A percentile compares a stretch with the other conserved stretches of the same genome.
Evolutionary conservation across 305 asterid species (phyloP).

Genomic region (Plantago coronopus): DNA sequence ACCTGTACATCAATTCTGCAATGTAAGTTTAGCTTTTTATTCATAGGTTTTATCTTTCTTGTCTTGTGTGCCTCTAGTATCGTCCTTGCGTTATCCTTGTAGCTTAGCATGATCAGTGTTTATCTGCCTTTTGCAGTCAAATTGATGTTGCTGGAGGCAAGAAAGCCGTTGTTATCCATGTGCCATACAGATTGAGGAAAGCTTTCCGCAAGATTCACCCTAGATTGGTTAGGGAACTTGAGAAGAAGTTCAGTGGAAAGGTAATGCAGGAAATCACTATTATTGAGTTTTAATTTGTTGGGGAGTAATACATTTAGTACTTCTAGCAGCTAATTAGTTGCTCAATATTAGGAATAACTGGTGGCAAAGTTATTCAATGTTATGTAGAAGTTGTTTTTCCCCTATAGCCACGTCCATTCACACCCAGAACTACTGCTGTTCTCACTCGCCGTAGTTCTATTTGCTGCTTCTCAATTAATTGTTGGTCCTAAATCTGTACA

Average conservation of each 20-base stretch:
- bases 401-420: too few relatives aligned
- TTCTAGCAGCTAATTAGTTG: too few relatives aligned
- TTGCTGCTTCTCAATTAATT: background rate
- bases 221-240: constrained; percentile 72
- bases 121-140: constrained; percentile 37
- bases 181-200: constrained; percentile 69
- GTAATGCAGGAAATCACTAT: constrained; percentile 26
- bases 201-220: constrained; percentile 76
- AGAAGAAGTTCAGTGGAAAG: constrained; percentile 88
- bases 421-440: background rate
- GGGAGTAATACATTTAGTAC: background rate
- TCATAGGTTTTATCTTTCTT: too few relatives aligned
- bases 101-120: background rate
- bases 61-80: background rate
- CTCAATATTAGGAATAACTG: too few relatives aligned
- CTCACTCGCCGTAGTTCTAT: background rate
- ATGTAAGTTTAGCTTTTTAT: constrained; percentile 50
- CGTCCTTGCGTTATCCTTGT: background rate
- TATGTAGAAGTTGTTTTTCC: too few relatives aligned
- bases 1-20: constrained; percentile 77
- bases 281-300: too few relatives aligned
- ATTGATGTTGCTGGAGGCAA: constrained; percentile 66
- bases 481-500: background rate
- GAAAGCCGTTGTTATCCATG: constrained; percentile 77
- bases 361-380: too few relatives aligned